A percentile compares a stretch with the other conserved stretches of the same genome.
These are phyloP conservation scores for Rosa chinensis DNA, from an alignment of 306 rosid genomes.

Conservation along the genomic window DNA sequence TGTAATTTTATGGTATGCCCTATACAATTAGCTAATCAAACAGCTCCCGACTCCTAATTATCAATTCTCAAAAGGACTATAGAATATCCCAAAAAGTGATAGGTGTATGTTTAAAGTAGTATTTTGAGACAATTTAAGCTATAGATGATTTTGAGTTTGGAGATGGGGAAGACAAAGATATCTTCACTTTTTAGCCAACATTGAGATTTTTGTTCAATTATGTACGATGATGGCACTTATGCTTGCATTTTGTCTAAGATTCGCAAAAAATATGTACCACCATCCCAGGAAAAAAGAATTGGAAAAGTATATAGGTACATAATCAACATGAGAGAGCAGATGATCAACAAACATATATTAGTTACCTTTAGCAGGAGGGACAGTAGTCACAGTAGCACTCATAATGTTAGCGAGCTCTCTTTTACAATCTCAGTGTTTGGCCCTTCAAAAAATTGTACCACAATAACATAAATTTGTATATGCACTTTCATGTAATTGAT, in stretches of 20 bases:
- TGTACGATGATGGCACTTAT: slow-evolving; percentile 33
- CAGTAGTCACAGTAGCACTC: background rate
- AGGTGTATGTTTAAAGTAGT: background rate
- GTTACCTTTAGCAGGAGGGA: slow-evolving; percentile 1
- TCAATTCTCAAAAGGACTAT: background rate
- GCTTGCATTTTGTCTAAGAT: slow-evolving; percentile 23
- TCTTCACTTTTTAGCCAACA: slow-evolving; percentile 40
- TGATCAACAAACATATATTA: background rate
- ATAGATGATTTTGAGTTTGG: slow-evolving; percentile 3
- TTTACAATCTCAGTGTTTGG: background rate
- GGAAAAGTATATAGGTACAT: background rate
- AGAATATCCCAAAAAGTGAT: background rate
- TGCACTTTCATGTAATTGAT: background rate
- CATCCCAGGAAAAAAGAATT: background rate
- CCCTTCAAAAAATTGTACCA: background rate
- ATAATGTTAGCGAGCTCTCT: background rate
- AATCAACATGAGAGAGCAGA: background rate
- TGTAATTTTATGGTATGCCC: background rate
- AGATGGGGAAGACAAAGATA: slow-evolving; percentile 5
- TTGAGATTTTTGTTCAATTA: slow-evolving; percentile 41
- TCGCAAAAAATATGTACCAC: background rate
- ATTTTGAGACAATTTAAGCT: background rate
- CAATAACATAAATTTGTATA: background rate
- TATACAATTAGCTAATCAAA: background rate
- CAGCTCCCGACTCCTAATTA: background rate